Conservation (phyloP, 2,329 filamentous ascomycete species). For the Epichloe sylvatica region DNA sequence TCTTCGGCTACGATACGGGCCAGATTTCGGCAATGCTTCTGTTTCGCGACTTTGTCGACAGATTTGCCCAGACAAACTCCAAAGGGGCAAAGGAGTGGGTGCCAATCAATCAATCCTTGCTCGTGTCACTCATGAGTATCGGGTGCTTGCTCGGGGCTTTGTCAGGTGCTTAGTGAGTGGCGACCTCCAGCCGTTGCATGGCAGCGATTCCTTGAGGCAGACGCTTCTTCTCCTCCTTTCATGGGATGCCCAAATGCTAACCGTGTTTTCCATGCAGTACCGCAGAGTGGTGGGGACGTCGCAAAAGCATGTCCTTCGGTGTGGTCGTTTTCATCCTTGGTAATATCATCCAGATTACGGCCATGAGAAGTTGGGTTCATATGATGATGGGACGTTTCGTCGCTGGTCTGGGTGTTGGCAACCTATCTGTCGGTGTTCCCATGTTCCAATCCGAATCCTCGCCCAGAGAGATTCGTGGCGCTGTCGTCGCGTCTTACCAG, state of each 20-base stretch:
- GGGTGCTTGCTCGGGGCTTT: slow-evolving; percentile 42
- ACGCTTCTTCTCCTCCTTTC: neutral
- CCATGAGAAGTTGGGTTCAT: slow-evolving; percentile 46
- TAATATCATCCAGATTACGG: slow-evolving; percentile 52
- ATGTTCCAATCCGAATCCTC: slow-evolving; percentile 54
- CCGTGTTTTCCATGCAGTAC: slow-evolving; percentile 18
- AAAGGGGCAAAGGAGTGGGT: slow-evolving; percentile 26
- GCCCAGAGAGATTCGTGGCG: slow-evolving; percentile 48
- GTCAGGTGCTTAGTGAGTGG: slow-evolving; percentile 30
- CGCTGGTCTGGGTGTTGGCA: slow-evolving; percentile 54
- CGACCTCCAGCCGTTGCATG: neutral
- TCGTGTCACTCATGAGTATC: slow-evolving; percentile 43
- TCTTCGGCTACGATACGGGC: slow-evolving; percentile 51
- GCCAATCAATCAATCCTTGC: slow-evolving; percentile 32
- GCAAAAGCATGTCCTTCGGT: slow-evolving; percentile 38
- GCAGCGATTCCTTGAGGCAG: neutral
- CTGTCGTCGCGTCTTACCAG: slow-evolving; percentile 56
- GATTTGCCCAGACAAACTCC: slow-evolving; percentile 35
- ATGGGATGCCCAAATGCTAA: neutral
- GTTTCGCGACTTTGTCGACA: slow-evolving; percentile 39
- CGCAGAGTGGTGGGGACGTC: slow-evolving; percentile 43
- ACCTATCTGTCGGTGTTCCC: slow-evolving; percentile 49
- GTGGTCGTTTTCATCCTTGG: slow-evolving; percentile 47
- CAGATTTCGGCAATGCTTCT: slow-evolving; percentile 40
- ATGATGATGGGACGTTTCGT: slow-evolving; percentile 52